A percentile compares a stretch with the other conserved stretches of the same genome.
These are phyloP conservation scores for Microglena sp. DNA, from an alignment of 139 green algal species.

Conservation along the genomic window DNA sequence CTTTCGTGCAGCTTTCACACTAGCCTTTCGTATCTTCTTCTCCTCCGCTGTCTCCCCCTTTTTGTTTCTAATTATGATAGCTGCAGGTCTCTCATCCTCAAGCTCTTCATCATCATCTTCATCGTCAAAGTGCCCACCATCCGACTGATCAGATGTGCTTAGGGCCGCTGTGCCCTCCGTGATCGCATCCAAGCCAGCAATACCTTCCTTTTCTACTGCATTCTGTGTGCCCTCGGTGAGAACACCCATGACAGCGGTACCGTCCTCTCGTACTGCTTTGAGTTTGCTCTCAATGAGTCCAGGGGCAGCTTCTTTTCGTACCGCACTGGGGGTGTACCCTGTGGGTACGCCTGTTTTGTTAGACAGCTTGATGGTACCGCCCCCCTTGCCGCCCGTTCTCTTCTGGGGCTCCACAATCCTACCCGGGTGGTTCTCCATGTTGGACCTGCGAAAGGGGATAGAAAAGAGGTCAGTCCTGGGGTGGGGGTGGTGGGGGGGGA, in stretches of 20 bases:
- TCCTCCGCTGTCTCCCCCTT: conserved; percentile 76
- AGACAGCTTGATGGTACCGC: conserved; percentile 32
- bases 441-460: too few relatives aligned
- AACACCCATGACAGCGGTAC: too few relatives aligned
- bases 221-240: not conserved
- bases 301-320: too few relatives aligned
- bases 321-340: too few relatives aligned
- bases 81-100: not conserved
- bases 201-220: not conserved
- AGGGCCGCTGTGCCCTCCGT: conserved; percentile 1
- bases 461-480: too few relatives aligned
- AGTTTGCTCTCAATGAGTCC: too few relatives aligned
- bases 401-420: conserved; percentile 41
- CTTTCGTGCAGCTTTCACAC: conserved; percentile 65
- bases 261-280: too few relatives aligned
- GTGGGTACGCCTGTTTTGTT: conserved; percentile 51
- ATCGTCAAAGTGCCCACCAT: not conserved
- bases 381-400: conserved; percentile 11
- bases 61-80: conserved; percentile 22
- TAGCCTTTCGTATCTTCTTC: conserved; percentile 64
- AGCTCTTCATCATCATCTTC: not conserved
- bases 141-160: not conserved
- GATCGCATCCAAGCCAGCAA: not conserved
- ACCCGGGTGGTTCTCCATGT: conserved; percentile 74
- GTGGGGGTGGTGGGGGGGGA: too few relatives aligned